phyloP scores from a whole-genome alignment of 2,329 filamentous ascomycete genomes.

The Fusarium circinatum region DNA sequence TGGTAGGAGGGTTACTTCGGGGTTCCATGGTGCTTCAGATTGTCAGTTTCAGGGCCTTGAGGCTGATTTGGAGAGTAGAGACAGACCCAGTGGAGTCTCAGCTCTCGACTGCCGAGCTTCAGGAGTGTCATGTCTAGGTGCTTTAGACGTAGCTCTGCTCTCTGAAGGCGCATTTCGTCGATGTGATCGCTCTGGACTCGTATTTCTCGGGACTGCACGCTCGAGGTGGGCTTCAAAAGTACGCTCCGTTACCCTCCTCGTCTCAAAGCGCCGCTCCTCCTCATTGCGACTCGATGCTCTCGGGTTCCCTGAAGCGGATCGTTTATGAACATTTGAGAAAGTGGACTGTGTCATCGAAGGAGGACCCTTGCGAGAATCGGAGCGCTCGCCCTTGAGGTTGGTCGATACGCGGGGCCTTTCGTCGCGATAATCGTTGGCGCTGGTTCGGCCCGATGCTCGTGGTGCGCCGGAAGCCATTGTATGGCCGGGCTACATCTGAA shows the following conservation, averaged over 20 bases:
- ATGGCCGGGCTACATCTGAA: constrained; percentile 51
- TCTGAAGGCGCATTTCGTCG: constrained; percentile 51
- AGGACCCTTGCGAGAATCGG: constrained; percentile 51
- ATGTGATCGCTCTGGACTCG: constrained; percentile 68
- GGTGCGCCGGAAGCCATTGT: constrained; percentile 55
- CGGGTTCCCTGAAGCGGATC: constrained; percentile 66
- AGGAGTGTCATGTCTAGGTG: constrained; percentile 53
- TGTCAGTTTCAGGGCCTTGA: constrained; percentile 32
- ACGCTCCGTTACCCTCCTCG: constrained; percentile 65
- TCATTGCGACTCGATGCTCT: constrained; percentile 59
- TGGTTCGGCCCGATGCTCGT: constrained; percentile 58
- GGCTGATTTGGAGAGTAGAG: neutral
- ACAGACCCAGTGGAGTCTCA: constrained; percentile 62
- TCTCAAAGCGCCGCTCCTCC: constrained; percentile 58
- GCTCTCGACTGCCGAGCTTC: constrained; percentile 56
- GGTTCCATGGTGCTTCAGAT: constrained; percentile 73
- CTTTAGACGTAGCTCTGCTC: constrained; percentile 53
- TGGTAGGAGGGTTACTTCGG: constrained; percentile 77
- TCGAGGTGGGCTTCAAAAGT: constrained; percentile 70
- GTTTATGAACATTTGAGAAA: constrained; percentile 60
- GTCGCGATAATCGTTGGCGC: constrained; percentile 50
- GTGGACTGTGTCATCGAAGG: constrained; percentile 50
- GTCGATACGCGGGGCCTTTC: constrained; percentile 52
- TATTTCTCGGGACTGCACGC: constrained; percentile 65
- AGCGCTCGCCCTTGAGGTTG: constrained; percentile 46